Base-by-base conservation (phyloP, 2,329 filamentous ascomycete species). In the Fusarium zealandicum region DNA sequence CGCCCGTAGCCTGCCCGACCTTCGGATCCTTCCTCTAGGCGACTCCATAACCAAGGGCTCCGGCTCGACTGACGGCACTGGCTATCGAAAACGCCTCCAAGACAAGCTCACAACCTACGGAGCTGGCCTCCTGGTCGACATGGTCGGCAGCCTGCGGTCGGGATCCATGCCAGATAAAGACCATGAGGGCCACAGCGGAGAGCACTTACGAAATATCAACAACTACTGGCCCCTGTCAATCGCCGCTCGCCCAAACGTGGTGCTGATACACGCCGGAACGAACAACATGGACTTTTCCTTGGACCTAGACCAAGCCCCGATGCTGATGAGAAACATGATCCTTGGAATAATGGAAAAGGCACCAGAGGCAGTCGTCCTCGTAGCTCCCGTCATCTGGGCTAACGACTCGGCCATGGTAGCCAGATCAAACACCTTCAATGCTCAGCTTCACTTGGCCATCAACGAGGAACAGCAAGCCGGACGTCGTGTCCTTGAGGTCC, bases 341-440 rank as follows among this genome's bases (percentile, higher is more conserved):
- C 54, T 59, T 11, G 50, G 39, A n/a, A 20, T 67, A 5, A 55
- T 59, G 35, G 13, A 45, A 13, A 27, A 49, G 5, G 45, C 55
- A 3, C 59, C 63, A 2, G 40, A 61, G 27, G 48, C 53, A 10
- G 41, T 51, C 5, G 45, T 67, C 32, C 38, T 68, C 6, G 33
- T 67, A 9, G 61, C 61, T 6, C 61, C 64, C 2, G 43, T 67
- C 17, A 51, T 67, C 11, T 60, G 57, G 18, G 51, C 53, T 12
- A 48, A 45, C 13, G 68, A 70, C 22, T 70, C 69, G 35, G 37
- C 32, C 6, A 55, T 59, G 51, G 57, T 57, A 17, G 51, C 54
- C 11, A 66, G 64, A 22, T 70, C 73, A 6, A 22, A 58, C 17
- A 25, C 20, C 11, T 71, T 75, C 51, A 77, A 76, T 57, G 41